Evolutionary conservation across 2,329 filamentous ascomycete species (phyloP), one percentile per base, ranked within the genome.

Genomic region (Phialophora tarda): DNA sequence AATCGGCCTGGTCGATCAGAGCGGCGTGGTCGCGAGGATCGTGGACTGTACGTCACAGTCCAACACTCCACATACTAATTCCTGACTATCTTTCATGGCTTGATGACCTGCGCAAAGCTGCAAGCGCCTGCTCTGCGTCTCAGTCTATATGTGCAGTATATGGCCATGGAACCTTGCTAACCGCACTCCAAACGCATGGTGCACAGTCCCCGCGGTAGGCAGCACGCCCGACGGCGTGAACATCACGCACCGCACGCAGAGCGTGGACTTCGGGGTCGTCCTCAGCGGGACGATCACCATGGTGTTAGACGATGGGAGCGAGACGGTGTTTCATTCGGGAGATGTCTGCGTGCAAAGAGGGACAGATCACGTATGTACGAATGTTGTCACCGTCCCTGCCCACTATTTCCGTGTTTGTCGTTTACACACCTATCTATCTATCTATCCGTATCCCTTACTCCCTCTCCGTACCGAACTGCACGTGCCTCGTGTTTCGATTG

Each of bases 231-330:
- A 71, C 44, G 55, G 55, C 1, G 66, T 70, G n/a, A 71, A 71
- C 48, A 55, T 70, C 61, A 70, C 71, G 62, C 71, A 72, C 51
- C 69, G 69, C 3, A 72, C 71, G 10, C 60, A 67, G 48, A 76
- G 72, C 26, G 62, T 76, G 26, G 75, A 77, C 64, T 76, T 75
- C 63, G 75, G 71, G 7, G 69, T 77, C n/a, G 71, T 77, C 14
- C 67, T 77, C 30, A 66, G 72, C 14, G 75, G 75, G 0, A 72
- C 71, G 38, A 72, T 77, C 26, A 67, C 72, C 65, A 48, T 75
- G 1, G 69, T 75, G 41, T 66, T 77, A 57, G 75, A 76, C 48
- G 71, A 75, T 58, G 75, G 73, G 10, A 69, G 70, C 10, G 73
- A 72, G 64, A 75, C 69, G 30, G 69, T 61, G 24, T 48, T 76